phyloP scores from a whole-genome alignment of 805 yeast species.

The Kuraishia piskuri region DNA sequence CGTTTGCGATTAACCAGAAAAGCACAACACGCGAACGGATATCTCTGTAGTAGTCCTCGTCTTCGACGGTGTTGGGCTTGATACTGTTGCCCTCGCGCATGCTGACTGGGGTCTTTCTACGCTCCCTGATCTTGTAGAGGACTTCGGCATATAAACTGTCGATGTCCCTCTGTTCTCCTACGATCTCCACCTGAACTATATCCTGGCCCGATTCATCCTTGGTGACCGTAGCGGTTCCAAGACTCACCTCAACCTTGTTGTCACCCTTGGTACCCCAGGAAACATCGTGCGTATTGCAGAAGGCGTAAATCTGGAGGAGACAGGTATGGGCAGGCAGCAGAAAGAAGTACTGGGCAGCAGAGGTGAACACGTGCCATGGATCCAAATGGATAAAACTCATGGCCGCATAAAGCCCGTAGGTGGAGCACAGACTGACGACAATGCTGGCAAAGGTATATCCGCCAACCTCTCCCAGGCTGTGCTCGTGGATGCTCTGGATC shows the following conservation, averaged over 20 bases:
- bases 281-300: slow-evolving; percentile 96
- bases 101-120: slow-evolving; percentile 50
- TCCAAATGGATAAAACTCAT: slow-evolving; percentile 83
- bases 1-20: slow-evolving; percentile 82
- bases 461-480: slow-evolving; percentile 27
- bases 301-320: slow-evolving; percentile 89
- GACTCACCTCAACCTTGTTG: slow-evolving; percentile 55
- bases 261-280: slow-evolving; percentile 99
- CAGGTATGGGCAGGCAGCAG: slow-evolving; percentile 89
- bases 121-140: slow-evolving; percentile 61
- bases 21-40: slow-evolving; percentile 94
- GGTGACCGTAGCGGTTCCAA: slow-evolving; percentile 75
- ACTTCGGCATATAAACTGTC: slow-evolving; percentile 77
- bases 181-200: slow-evolving; percentile 72
- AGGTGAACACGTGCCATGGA: slow-evolving; percentile 93
- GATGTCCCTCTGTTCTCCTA: slow-evolving; percentile 62
- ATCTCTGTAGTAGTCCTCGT: slow-evolving; percentile 89
- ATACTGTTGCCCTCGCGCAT: slow-evolving; percentile 32
- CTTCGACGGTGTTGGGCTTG: slow-evolving; percentile 27
- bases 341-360: slow-evolving; percentile 80
- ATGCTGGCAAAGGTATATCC: slow-evolving; percentile 57
- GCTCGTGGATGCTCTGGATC: slow-evolving; percentile 38
- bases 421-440: slow-evolving; percentile 77
- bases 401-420: slow-evolving; percentile 81
- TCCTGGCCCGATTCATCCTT: slow-evolving; percentile 78